Evolutionary conservation across 192 early-diverging fungal genomes (phyloP), one percentile per base, ranked within the genome.

Genomic region (Coemansia asiatica): DNA sequence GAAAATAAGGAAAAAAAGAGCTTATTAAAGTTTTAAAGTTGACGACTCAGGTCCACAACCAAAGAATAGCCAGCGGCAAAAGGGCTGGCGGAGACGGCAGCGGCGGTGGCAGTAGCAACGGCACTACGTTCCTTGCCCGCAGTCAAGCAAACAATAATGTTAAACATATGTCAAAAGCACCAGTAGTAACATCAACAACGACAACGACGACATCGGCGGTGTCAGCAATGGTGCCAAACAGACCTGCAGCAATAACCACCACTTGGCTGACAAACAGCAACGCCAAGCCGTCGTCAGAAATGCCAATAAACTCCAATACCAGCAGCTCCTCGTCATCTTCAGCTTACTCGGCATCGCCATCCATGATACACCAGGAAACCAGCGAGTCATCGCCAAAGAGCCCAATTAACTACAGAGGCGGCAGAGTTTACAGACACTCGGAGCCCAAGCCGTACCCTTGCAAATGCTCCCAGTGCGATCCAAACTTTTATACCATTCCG

Each of bases 401-500:
- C 27, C 53, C 53, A n/a, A 28, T 55, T 10, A 55, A 55, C 53
- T 28, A 55, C 26, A 13, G 53, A 55, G 53, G 1, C 26, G 53
- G 1, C 26, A 26, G 28, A 8, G 2, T 31, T 2, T 55, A 28
- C 27, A 55, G 53, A 10, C 53, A 55, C 5, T 12, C 15, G 9
- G 53, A 55, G 27, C 29, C 53, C 10, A 55, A 28, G n/a, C 53
- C 53, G 26, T 53, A 36, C 25, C 38, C 65, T 35, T 81, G 79
- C 56, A 69, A 72, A 25, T 81, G 79, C 67, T 81, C 79, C 49
- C 79, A 81, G 57, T 81, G 79, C 61, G 73, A 81, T 63, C 79
- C 70, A 50, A 80, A 71, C 80, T 81, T 55, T 62, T 80, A 72
- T 61, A 74, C 66, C 44, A 61, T 66, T 47, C 76, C 68, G 28